A percentile compares a stretch with the other conserved stretches of the same genome.
Evolutionary conservation across 345 rosid species (phyloP).

Genomic region (Rhodamnia rubescens): DNA sequence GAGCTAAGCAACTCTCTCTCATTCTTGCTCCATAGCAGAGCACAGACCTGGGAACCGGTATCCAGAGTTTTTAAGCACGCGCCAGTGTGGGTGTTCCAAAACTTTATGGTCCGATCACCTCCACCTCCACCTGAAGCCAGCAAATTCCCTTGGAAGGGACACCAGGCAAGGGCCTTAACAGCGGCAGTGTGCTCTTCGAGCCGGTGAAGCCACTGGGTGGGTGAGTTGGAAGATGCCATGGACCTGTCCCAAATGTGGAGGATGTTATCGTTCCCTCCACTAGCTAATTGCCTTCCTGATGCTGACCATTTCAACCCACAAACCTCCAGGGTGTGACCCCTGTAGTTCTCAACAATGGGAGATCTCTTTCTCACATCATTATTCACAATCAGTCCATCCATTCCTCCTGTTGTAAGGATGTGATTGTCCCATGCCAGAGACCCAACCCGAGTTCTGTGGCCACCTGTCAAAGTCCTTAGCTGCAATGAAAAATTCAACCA

Average conservation of each 20-base stretch:
- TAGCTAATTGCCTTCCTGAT: slow-evolving; percentile 31
- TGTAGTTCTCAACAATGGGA: slow-evolving; percentile 18
- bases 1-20: slow-evolving; percentile 34
- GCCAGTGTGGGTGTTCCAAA: slow-evolving; percentile 29
- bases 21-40: slow-evolving; percentile 28
- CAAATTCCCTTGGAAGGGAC: slow-evolving; percentile 30
- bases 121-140: slow-evolving; percentile 33
- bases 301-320: slow-evolving; percentile 39
- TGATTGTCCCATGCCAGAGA: slow-evolving; percentile 36
- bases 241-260: slow-evolving; percentile 33
- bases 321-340: slow-evolving; percentile 27
- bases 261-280: slow-evolving; percentile 36
- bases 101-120: slow-evolving; percentile 21
- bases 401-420: slow-evolving; percentile 32
- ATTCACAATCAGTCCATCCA: slow-evolving; percentile 25
- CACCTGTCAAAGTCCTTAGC: slow-evolving; percentile 21
- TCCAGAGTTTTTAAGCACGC: slow-evolving; percentile 25
- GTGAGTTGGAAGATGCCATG: slow-evolving; percentile 10
- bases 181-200: slow-evolving; percentile 24
- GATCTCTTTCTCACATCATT: slow-evolving; percentile 24
- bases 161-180: slow-evolving; percentile 40
- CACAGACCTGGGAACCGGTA: slow-evolving; percentile 28
- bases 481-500: background rate
- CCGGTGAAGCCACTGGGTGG: slow-evolving; percentile 31
- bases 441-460: slow-evolving; percentile 22